Base-by-base conservation (phyloP, 192 early-diverging fungal genomes). In the Helicostylum pulchrum region DNA sequence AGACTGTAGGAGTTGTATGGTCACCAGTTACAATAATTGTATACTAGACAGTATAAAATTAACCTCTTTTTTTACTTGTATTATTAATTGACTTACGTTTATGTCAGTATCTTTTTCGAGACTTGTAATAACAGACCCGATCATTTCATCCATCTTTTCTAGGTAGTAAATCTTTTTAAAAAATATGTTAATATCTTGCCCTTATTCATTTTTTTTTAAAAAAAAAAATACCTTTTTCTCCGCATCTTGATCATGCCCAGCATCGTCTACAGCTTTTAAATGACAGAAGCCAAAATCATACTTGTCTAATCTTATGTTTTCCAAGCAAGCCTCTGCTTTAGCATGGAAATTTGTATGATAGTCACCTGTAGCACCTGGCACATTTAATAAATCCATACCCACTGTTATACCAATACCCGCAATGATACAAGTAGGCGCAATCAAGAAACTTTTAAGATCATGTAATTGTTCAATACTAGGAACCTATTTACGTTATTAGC, bases 281-380 rank as follows among this genome's bases (percentile, higher is more conserved):
- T 73, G 72, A 32, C 67, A 47, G 60, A 73, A 68, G 0, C 72
- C 65, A 73, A 73, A 73, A 42, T 73, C 72, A 23, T 73, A 73
- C 9, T 19, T 9, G 15, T 10, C 23, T 15, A 7, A 20, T 11
- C 26, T 34, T 7, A 73, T 2, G 7, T 53, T 51, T 15, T 51
- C 19, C 2, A 73, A 15, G 0, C 53, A 50, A 8, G 72, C 66
- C 0, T 58, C n/a, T 44, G 60, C 72, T 43, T 73, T 73, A 17
- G 66, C 66, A 11, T 49, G 0, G 30, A 73, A 64, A 34, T 68
- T 53, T 9, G 72, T 73, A 23, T 49, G 55, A 26, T 73, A 73
- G 43, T 73, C 72, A 4, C 72, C 72, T 7, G 72, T 73, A 4
- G 72, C 72, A 7, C 72, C 72, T 7, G 52, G 43, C 0, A 73